These are phyloP conservation scores for Scheffersomyces insectosa DNA, from an alignment of 1,139 yeast genomes.

Conservation along the genomic window DNA sequence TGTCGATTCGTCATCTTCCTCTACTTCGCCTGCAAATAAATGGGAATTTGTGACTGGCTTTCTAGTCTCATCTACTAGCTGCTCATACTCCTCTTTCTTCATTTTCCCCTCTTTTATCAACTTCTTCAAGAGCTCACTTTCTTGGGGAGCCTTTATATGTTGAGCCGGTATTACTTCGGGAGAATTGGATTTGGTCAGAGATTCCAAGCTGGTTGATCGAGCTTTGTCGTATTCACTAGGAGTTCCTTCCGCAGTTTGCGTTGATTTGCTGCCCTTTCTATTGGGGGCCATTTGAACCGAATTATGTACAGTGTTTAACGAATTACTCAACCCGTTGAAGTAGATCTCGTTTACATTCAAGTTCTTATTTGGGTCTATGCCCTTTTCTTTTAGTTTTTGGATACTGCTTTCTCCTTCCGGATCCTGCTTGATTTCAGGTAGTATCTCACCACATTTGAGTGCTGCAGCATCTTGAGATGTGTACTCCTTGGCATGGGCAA, in stretches of 20 bases:
- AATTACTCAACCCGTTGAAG: conserved; percentile 34
- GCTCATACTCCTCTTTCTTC: conserved; percentile 28
- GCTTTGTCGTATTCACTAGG: background rate
- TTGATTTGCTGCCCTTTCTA: background rate
- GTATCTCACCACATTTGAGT: conserved; percentile 61
- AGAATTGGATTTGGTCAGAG: background rate
- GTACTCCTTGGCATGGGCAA: conserved; percentile 72
- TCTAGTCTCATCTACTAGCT: conserved; percentile 24
- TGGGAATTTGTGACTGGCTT: conserved; percentile 27
- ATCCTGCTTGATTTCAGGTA: conserved; percentile 62
- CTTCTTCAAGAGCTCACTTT: conserved; percentile 31
- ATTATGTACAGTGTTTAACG: conserved; percentile 17
- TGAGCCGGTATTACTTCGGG: background rate
- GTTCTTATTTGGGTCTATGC: conserved; percentile 41
- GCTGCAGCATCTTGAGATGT: conserved; percentile 79
- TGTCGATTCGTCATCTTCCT: conserved; percentile 19
- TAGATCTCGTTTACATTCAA: conserved; percentile 42
- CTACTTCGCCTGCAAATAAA: conserved; percentile 30
- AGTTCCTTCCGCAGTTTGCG: background rate
- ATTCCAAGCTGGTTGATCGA: background rate
- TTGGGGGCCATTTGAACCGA: conserved; percentile 4
- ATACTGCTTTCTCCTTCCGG: conserved; percentile 52
- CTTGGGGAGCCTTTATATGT: conserved; percentile 2
- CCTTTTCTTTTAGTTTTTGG: conserved; percentile 39
- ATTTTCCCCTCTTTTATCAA: conserved; percentile 25